Base-by-base conservation (phyloP, 2,329 filamentous ascomycete genomes). In the Pyrenophora graminea region DNA sequence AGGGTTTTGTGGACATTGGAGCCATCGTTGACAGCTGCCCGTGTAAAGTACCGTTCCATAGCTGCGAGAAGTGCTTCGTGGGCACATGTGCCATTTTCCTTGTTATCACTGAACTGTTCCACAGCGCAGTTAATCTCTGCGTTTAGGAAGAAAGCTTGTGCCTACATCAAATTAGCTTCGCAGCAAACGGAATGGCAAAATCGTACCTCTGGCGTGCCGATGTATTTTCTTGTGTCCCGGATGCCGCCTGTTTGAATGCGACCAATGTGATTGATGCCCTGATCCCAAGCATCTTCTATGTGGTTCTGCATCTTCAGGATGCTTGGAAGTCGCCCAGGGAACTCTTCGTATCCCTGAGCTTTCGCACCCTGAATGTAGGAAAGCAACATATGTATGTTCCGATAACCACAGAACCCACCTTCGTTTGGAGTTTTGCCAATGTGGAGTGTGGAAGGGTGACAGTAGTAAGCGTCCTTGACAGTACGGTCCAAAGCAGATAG, bases 381-480 rank as follows among this genome's bases (percentile, higher is more conserved):
- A 12, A 88, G 77, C 61, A 97, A 74, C 86, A 95, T 95, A 70
- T 97, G 94, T 27, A 96, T 95, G 67, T 96, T 97, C 34, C 93
- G 84, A 70, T 97, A 97, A 3, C 93, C 93, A 69, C 93, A 97
- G 70, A 97, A 97, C 5, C 91, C 89, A 18, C 91, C 91, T 76
- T 96, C 92, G n/a, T 81, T 82, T 45, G 95, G 68, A 0, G 69
- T 79, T 66, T 96, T 96, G 44, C 89, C 90, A 21, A 97, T 81
- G 66, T 97, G 92, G 41, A 85, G 80, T 0, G 91, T 88, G 40
- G 80, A 79, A 1, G 87, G 82, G 64, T 91, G 85, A 70, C 92
- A 97, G 30, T 96, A 78, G 64, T 91, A 96, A 5, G 90, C 89
- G 57, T 84, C 84, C 45, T 83, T 78, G 1, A 90, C 88, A 4